These are phyloP conservation scores for Candida namnaoensis DNA, from an alignment of 805 yeast species.

Conservation along the genomic window DNA sequence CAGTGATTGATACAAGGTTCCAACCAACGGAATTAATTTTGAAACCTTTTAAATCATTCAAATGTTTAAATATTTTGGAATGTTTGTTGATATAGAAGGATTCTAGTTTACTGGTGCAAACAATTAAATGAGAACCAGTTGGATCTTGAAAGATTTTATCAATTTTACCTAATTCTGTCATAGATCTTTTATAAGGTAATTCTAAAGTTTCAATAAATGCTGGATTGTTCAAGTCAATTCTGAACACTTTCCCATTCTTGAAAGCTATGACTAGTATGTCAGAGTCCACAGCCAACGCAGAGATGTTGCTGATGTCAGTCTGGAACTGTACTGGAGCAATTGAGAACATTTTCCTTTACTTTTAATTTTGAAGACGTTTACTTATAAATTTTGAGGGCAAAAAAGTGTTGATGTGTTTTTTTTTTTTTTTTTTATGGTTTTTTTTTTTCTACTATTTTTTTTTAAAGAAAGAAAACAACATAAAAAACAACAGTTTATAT, in stretches of 20 bases:
- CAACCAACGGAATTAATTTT: constrained; percentile 33
- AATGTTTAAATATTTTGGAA: constrained; percentile 28
- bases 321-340: constrained; percentile 42
- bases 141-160: constrained; percentile 38
- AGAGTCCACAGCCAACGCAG: constrained; percentile 41
- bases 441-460: too few species aligned
- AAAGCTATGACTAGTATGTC: constrained; percentile 51
- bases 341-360: neutral
- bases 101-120: constrained; percentile 36
- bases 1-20: constrained; percentile 26
- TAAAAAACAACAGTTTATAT: too few species aligned
- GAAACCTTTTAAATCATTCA: constrained; percentile 38
- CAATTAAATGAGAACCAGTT: constrained; percentile 41
- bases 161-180: constrained; percentile 20
- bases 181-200: constrained; percentile 20
- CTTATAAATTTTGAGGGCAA: too few species aligned
- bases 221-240: constrained; percentile 63
- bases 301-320: constrained; percentile 36
- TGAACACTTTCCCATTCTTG: constrained; percentile 40
- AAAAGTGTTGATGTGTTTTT: too few species aligned
- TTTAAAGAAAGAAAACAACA: too few species aligned
- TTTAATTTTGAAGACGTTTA: too few species aligned
- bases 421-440: too few species aligned
- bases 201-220: constrained; percentile 40
- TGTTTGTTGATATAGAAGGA: constrained; percentile 38